A percentile compares a stretch with the other conserved stretches of the same genome.
Conservation (phyloP, 2,329 filamentous ascomycete species). For the Diplodia intermedia region DNA sequence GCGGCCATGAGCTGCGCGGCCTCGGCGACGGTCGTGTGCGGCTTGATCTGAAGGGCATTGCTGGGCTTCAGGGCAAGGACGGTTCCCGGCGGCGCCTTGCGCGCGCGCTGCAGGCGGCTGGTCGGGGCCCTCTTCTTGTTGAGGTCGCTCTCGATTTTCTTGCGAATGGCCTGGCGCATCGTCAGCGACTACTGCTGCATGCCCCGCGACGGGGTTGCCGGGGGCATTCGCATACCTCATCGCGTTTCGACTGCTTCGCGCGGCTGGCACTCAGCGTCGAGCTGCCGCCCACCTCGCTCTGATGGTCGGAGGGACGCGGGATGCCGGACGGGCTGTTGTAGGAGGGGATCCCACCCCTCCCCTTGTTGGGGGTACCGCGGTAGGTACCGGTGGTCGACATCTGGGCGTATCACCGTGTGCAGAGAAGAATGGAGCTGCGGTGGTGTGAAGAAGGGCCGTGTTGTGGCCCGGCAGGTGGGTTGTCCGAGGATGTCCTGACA, state of each 20-base stretch:
- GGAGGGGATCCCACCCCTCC: slow-evolving; percentile 65
- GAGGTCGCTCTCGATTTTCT: slow-evolving; percentile 95
- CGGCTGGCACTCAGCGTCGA: slow-evolving; percentile 90
- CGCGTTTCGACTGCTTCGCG: slow-evolving; percentile 94
- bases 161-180: slow-evolving; percentile 79
- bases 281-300: slow-evolving; percentile 48
- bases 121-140: slow-evolving; percentile 93
- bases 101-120: slow-evolving; percentile 78
- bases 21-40: slow-evolving; percentile 89
- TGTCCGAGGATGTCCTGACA: slow-evolving; percentile 17
- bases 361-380: slow-evolving; percentile 71
- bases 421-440: slow-evolving; percentile 20
- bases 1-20: slow-evolving; percentile 98
- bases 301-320: slow-evolving; percentile 67
- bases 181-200: slow-evolving; percentile 36
- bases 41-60: slow-evolving; percentile 96
- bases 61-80: slow-evolving; percentile 95
- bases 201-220: slow-evolving; percentile 1
- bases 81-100: slow-evolving; percentile 94
- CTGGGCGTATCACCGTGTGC: slow-evolving; percentile 27
- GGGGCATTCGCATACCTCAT: slow-evolving; percentile 76
- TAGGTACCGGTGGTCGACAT: slow-evolving; percentile 71
- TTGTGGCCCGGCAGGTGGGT: slow-evolving; percentile 22
- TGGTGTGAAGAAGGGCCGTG: slow-evolving; percentile 27
- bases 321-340: slow-evolving; percentile 72